phyloP scores from a whole-genome alignment of 768 basidiomycete genomes.

The Multifurca ochricompacta region DNA sequence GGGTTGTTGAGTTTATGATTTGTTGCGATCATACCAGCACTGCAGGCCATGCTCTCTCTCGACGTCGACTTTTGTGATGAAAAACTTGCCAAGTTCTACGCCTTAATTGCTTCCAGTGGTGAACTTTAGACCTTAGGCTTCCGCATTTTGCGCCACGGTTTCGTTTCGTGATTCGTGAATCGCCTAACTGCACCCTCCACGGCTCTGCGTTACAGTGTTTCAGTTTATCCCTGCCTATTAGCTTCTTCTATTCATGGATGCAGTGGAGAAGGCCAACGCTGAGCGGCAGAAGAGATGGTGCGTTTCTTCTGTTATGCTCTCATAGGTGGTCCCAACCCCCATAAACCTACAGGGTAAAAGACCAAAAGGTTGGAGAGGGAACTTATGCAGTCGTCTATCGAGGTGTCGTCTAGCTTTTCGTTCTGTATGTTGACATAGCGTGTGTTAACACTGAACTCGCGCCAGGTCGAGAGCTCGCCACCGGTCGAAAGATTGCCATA shows the following conservation, averaged over 20 bases:
- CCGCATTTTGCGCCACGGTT: too few species aligned
- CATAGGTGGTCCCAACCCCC: conserved; percentile 15
- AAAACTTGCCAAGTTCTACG: too few species aligned
- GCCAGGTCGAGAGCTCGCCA: conserved; percentile 64
- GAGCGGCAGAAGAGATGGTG: conserved; percentile 67
- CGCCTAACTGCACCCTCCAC: too few species aligned
- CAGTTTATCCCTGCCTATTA: background rate
- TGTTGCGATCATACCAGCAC: too few species aligned
- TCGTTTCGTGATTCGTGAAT: too few species aligned
- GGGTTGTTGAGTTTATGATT: too few species aligned
- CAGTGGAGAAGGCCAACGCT: conserved; percentile 70
- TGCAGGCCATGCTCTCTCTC: background rate
- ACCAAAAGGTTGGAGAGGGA: conserved; percentile 82
- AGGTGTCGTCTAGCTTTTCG: conserved; percentile 41
- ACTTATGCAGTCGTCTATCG: conserved; percentile 94
- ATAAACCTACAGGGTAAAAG: conserved; percentile 53
- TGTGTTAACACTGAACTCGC: background rate
- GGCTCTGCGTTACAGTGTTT: background rate
- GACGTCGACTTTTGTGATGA: too few species aligned
- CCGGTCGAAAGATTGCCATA: conserved; percentile 84
- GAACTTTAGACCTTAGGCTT: too few species aligned
- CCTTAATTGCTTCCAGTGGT: background rate
- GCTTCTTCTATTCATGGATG: conserved; percentile 48
- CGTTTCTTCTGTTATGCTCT: conserved; percentile 12
- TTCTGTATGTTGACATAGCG: conserved; percentile 4